Percentiles rank a stretch among this genome's conserved stretches.
These are phyloP conservation scores for Monosporascus sp. DNA, from an alignment of 2,329 filamentous ascomycete species.

Conservation along the genomic window DNA sequence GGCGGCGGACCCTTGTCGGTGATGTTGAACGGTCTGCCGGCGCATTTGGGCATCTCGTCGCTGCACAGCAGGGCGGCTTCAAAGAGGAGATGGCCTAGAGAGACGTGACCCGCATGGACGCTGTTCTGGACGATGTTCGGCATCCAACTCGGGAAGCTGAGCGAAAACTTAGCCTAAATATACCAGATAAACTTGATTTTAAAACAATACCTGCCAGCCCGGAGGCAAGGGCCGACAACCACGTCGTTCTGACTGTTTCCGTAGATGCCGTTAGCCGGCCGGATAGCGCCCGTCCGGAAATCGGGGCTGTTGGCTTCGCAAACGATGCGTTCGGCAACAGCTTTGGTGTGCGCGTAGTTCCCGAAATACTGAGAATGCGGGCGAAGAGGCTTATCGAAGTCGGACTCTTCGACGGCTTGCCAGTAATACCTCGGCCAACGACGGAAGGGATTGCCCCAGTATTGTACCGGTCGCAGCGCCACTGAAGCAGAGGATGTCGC, in stretches of 20 bases:
- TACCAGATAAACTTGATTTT: background rate
- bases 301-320: slow-evolving; percentile 23
- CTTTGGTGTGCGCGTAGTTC: slow-evolving; percentile 44
- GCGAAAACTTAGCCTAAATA: slow-evolving; percentile 25
- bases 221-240: slow-evolving; percentile 28
- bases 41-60: slow-evolving; percentile 26
- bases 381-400: slow-evolving; percentile 31
- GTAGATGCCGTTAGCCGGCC: slow-evolving; percentile 50
- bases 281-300: slow-evolving; percentile 49
- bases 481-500: slow-evolving; percentile 43
- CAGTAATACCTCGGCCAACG: slow-evolving; percentile 31
- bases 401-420: slow-evolving; percentile 37
- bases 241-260: slow-evolving; percentile 39
- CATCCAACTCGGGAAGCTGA: slow-evolving; percentile 36
- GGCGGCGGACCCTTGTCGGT: slow-evolving; percentile 44
- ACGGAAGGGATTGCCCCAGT: slow-evolving; percentile 34
- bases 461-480: slow-evolving; percentile 29
- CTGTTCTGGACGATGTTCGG: slow-evolving; percentile 42
- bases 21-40: slow-evolving; percentile 44
- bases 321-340: slow-evolving; percentile 39
- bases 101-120: slow-evolving; percentile 46
- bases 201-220: slow-evolving; percentile 7
- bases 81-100: slow-evolving; percentile 47
- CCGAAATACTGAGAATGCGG: slow-evolving; percentile 35
- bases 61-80: slow-evolving; percentile 43